phyloP scores from a whole-genome alignment of 768 basidiomycete species.

The Pleurotus cornucopiae region DNA sequence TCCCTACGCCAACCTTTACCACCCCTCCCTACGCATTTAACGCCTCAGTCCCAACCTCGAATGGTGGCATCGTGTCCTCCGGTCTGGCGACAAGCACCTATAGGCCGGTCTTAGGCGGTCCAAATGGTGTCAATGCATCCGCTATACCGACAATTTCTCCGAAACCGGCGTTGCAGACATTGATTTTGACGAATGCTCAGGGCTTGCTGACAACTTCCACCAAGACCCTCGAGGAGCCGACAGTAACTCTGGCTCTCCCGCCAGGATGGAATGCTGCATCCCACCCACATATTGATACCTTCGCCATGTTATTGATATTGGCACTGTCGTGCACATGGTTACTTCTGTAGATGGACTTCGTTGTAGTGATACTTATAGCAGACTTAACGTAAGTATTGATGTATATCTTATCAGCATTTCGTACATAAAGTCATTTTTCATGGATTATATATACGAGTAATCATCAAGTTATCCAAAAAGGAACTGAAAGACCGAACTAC shows the following conservation, averaged over 20 bases:
- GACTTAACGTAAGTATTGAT: too few relatives aligned
- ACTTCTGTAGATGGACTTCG: conserved; percentile 7
- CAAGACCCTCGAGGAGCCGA: conserved; percentile 39
- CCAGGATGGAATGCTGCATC: conserved; percentile 47
- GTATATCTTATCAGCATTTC: too few relatives aligned
- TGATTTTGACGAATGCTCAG: conserved; percentile 50
- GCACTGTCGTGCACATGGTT: conserved; percentile 13
- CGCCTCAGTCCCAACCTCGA: conserved; percentile 50
- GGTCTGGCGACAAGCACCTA: conserved; percentile 76
- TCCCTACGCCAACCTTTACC: conserved; percentile 60
- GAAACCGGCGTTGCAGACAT: conserved; percentile 45
- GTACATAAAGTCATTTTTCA: too few relatives aligned
- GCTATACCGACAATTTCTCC: conserved; percentile 56
- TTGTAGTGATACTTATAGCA: too few relatives aligned
- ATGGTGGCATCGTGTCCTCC: conserved; percentile 52
- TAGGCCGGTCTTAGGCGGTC: conserved; percentile 44
- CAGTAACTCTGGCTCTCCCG: conserved; percentile 58
- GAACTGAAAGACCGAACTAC: too few relatives aligned
- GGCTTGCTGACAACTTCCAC: conserved; percentile 53
- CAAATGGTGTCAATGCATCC: conserved; percentile 37
- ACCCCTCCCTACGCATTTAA: conserved; percentile 69
- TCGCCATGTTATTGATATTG: conserved; percentile 12
- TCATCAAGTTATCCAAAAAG: too few relatives aligned
- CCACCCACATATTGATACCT: background rate
- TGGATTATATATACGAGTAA: too few relatives aligned